Conservation (phyloP, 768 basidiomycete species). For the Collybiopsis confluens region DNA sequence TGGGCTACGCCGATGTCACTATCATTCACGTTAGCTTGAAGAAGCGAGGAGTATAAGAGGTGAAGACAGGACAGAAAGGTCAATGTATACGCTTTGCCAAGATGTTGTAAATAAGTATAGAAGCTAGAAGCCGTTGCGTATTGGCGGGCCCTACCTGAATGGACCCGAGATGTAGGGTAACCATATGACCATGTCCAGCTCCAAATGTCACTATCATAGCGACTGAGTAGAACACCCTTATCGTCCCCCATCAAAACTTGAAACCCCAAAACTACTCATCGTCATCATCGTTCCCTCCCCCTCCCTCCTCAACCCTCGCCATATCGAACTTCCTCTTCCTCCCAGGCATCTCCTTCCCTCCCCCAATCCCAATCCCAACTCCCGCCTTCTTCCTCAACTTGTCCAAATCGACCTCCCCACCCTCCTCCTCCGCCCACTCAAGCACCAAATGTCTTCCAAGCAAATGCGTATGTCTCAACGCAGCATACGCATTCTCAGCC, state of each 20-base stretch:
- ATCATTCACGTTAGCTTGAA: too few relatives aligned
- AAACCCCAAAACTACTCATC: background rate
- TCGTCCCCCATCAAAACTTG: background rate
- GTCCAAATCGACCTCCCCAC: conserved; percentile 75
- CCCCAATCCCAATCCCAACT: conserved; percentile 72
- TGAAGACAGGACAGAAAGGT: too few relatives aligned
- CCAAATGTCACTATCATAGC: too few relatives aligned
- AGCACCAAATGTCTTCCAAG: conserved; percentile 93
- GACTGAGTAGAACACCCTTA: too few relatives aligned
- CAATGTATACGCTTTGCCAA: too few relatives aligned
- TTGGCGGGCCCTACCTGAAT: too few relatives aligned
- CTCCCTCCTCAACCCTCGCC: conserved; percentile 33
- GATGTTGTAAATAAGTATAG: too few relatives aligned
- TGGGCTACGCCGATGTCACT: too few relatives aligned
- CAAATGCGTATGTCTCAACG: conserved; percentile 91
- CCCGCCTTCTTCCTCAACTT: conserved; percentile 74
- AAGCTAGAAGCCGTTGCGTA: too few relatives aligned
- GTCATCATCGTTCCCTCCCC: conserved; percentile 27
- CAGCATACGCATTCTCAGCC: conserved; percentile 82
- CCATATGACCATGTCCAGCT: too few relatives aligned
- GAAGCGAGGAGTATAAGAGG: too few relatives aligned
- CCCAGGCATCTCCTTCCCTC: conserved; percentile 58
- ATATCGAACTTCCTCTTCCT: conserved; percentile 68
- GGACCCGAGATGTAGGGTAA: too few relatives aligned
- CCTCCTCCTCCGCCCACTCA: conserved; percentile 89